Evolutionary conservation across 2,329 filamentous ascomycete genomes (phyloP), one percentile per base, ranked within the genome.

Genomic region (Cercospora sp.): DNA sequence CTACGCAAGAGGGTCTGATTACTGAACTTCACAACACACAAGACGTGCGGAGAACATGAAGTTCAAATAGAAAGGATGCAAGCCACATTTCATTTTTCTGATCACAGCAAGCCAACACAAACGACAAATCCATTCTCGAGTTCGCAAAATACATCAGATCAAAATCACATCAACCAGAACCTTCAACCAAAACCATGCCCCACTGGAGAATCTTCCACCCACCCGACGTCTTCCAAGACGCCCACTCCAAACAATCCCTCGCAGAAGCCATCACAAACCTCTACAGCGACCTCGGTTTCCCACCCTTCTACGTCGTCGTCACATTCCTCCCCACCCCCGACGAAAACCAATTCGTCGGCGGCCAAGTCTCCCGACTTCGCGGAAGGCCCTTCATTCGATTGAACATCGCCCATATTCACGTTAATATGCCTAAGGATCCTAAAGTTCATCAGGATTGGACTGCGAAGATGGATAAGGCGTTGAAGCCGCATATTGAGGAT

Each of bases 291-390:
- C 42, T 39, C 36, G 68, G 74, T 5, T 77, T 83, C 1, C 82
- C 82, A 0, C 76, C 78, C n/a, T 83, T 83, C 73, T 83, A 83
- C 69, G 81, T 83, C 2, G 77, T 80, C 20, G 77, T 81, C 5
- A 74, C 81, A 62, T 83, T 82, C 75, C 73, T 80, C 63, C 69
- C 74, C 4, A 59, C 80, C 20, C 51, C 72, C 0, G 66, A 72
- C 0, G 64, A 63, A 2, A 73, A 74, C 5, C 72, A 75, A 61
- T 81, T 70, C 69, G 73, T 81, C 18, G 78, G 78, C 59, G 79
- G 77, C 36, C 59, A 67, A 26, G 30, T 61, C 26, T 65, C 75
- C 5, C 39, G 71, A 7, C 69, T 72, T 7, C 72, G 73, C 3
- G 61, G 60, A 0, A 75, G 65, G 16, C 78, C 80, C 0, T 82